A percentile compares a stretch with the other conserved stretches of the same genome.
phyloP scores from a whole-genome alignment of 2,329 filamentous ascomycete species.

The Stachybotrys echinatus region DNA sequence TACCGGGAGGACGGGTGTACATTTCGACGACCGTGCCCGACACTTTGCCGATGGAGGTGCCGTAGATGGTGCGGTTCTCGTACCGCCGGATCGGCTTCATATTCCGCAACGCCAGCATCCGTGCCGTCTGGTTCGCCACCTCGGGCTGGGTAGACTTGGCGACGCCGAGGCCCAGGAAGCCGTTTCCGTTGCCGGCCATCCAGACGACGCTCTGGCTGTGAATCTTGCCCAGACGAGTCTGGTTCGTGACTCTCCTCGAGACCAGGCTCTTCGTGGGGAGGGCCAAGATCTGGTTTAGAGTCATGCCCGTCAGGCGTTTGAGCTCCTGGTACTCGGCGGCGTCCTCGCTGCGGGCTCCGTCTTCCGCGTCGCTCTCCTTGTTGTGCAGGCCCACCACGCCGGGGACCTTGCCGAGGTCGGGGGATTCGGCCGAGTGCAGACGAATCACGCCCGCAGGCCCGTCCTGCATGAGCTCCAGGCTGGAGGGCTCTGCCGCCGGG shows the following conservation, averaged over 20 bases:
- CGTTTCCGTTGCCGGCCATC: conserved; percentile 82
- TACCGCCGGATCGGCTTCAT: conserved; percentile 91
- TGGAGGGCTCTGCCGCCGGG: conserved; percentile 23
- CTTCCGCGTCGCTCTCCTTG: conserved; percentile 40
- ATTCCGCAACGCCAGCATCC: conserved; percentile 78
- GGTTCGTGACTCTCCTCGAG: conserved; percentile 72
- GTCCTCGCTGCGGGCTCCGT: conserved; percentile 43
- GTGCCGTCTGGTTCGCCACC: conserved; percentile 66
- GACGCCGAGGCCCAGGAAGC: conserved; percentile 81
- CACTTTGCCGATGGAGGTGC: conserved; percentile 76
- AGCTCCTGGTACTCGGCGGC: conserved; percentile 44
- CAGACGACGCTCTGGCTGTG: conserved; percentile 68
- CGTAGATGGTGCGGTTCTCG: conserved; percentile 87
- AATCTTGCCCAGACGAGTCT: conserved; percentile 95
- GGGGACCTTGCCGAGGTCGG: conserved; percentile 45
- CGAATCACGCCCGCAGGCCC: conserved; percentile 27
- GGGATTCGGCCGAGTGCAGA: conserved; percentile 38
- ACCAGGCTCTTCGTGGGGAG: conserved; percentile 71
- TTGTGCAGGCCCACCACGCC: conserved; percentile 49
- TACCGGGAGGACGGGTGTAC: conserved; percentile 82
- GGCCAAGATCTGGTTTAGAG: conserved; percentile 42
- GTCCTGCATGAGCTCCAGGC: conserved; percentile 30
- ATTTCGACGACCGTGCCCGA: conserved; percentile 83
- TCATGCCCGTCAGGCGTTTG: conserved; percentile 51
- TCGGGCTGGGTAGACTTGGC: conserved; percentile 75